These are phyloP conservation scores for Casuarina glauca DNA, from an alignment of 306 rosid genomes.

Conservation along the genomic window DNA sequence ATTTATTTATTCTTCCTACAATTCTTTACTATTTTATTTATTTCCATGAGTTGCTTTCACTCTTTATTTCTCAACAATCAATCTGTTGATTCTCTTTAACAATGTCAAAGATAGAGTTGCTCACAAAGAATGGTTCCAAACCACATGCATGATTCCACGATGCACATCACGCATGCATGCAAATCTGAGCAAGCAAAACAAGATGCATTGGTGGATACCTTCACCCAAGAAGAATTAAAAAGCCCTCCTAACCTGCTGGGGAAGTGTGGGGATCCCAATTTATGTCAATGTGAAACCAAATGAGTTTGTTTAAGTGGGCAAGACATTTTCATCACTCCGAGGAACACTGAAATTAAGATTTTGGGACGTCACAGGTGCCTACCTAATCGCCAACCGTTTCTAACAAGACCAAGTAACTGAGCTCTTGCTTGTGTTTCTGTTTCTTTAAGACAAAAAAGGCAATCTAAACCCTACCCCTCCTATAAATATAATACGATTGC, in stretches of 20 bases:
- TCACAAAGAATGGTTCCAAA: not conserved
- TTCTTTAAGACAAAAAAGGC: conserved; percentile 47
- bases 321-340: conserved; percentile 65
- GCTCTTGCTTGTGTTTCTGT: conserved; percentile 38
- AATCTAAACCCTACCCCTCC: conserved; percentile 44
- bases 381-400: conserved; percentile 50
- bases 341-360: conserved; percentile 78
- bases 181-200: not conserved
- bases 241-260: conserved; percentile 28
- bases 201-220: not conserved
- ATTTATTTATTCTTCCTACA: no score
- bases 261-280: conserved; percentile 36
- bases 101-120: not conserved
- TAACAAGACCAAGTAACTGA: conserved; percentile 31
- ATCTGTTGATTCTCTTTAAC: not conserved
- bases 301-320: conserved; percentile 49
- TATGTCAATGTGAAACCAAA: conserved; percentile 41
- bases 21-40: no score
- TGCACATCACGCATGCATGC: not conserved
- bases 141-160: conserved; percentile 1
- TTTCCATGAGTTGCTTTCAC: no score
- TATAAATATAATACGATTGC: conserved; percentile 31
- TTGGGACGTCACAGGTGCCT: conserved; percentile 49
- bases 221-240: not conserved
- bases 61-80: not conserved